Evolutionary conservation across 2,329 filamentous ascomycete genomes (phyloP), one percentile per base, ranked within the genome.

Genomic region (Pseudodiploospora longispora): DNA sequence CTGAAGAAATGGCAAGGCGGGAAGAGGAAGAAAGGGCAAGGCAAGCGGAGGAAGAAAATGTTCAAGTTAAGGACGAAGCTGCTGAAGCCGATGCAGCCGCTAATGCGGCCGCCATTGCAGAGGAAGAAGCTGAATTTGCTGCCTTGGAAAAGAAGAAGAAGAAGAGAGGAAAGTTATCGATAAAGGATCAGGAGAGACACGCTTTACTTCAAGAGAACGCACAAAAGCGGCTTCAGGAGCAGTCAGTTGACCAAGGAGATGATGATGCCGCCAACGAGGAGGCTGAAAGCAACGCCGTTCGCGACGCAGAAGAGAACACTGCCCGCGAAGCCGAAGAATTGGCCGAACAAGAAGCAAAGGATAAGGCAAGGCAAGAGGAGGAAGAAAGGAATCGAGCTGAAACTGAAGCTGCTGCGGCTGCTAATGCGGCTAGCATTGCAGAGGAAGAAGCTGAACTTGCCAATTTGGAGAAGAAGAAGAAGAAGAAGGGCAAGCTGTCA

Each of bases 71-170:
- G 28, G 47, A 46, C 29, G 46, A 52, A 36, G 50, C 49, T 27
- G 52, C 54, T 0, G 48, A 50, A 36, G 50, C 50, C 38, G 47
- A 43, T 9, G 47, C 47, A 9, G 48, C 44, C 19, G 19, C 19
- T 19, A 10, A 50, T 48, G n/a, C 47, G 34, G 50, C 50, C 7
- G 47, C 46, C 39, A 47, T 49, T 29, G 51, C 51, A 1, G 51
- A 50, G 30, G 57, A 60, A 47, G 55, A 57, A n/a, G 58, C 57
- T 34, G 42, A 62, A 8, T 50, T 52, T 30, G 49, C 53, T 10
- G 41, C 65, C 1, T 49, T 56, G 10, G 58, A 62, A 27, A 72
- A 65, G 50, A 58, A 56, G 30, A 66, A 62, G 39, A 58, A 54
- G 1, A 62, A 60, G 47, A 55, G 50, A 43, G 57, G 52, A 44